A percentile compares a stretch with the other conserved stretches of the same genome.
Evolutionary conservation across 257 asterid genomes (phyloP).

Genomic region (Solanum tarijense): DNA sequence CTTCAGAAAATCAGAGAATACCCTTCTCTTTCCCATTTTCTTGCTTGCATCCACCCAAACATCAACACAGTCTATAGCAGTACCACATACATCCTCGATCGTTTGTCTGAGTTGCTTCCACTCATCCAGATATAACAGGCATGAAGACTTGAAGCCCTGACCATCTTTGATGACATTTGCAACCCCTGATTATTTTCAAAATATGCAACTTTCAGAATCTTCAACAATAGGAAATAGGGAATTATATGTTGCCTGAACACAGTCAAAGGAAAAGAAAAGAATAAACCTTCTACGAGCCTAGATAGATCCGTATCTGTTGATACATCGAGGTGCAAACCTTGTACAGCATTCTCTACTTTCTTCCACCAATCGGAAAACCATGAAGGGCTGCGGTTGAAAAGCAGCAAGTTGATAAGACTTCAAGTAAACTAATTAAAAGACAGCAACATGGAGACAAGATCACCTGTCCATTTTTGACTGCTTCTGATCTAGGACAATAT

Average conservation of each 20-base stretch:
- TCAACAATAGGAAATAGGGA: background rate
- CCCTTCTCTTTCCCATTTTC: slow-evolving; percentile 51
- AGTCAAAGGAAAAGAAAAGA: background rate
- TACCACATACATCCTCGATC: slow-evolving; percentile 31
- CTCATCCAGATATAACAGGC: slow-evolving; percentile 31
- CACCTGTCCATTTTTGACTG: slow-evolving; percentile 48
- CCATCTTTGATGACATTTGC: slow-evolving; percentile 18
- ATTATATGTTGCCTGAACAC: background rate
- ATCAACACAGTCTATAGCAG: slow-evolving; percentile 43
- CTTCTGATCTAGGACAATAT: slow-evolving; percentile 30
- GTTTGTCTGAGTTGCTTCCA: slow-evolving; percentile 45
- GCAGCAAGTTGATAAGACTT: background rate
- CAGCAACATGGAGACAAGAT: background rate
- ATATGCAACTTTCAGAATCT: background rate
- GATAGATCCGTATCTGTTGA: slow-evolving; percentile 16
- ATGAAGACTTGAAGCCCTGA: slow-evolving; percentile 28
- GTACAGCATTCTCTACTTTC: slow-evolving; percentile 20
- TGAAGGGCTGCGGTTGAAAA: slow-evolving; percentile 28
- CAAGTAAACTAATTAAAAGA: background rate
- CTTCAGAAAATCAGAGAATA: slow-evolving; percentile 57
- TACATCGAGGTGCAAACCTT: slow-evolving; percentile 10
- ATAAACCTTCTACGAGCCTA: slow-evolving; percentile 12
- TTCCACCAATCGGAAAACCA: slow-evolving; percentile 58
- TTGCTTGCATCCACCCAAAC: slow-evolving; percentile 67
- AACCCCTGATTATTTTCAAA: slow-evolving; percentile 32